phyloP scores from a whole-genome alignment of 257 asterid species.

The Ballota nigra region DNA sequence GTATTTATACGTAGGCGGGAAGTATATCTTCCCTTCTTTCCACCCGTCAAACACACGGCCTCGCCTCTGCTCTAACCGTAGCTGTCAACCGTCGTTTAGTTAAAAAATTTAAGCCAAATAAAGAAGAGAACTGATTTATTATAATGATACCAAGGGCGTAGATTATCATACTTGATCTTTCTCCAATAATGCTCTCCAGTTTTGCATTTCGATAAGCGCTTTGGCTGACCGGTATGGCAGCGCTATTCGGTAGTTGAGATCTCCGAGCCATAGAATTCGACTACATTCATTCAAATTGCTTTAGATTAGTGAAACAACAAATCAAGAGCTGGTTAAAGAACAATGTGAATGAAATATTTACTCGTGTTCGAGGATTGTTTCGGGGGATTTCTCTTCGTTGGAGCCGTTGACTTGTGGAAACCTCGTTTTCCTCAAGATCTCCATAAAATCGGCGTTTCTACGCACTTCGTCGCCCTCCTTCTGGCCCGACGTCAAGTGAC shows the following conservation, averaged over 20 bases:
- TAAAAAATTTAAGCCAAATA: not conserved
- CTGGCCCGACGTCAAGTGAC: conserved; percentile 94
- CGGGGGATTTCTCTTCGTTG: conserved; percentile 86
- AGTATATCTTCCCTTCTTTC: conserved; percentile 96
- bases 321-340: not conserved
- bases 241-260: conserved; percentile 91
- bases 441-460: conserved; percentile 89
- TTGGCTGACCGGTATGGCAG: conserved; percentile 89
- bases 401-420: conserved; percentile 73
- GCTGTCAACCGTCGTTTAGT: conserved; percentile 48
- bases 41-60: conserved; percentile 96
- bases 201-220: conserved; percentile 97
- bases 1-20: conserved; percentile 96
- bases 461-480: conserved; percentile 98
- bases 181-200: conserved; percentile 93
- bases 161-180: conserved; percentile 79
- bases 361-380: conserved; percentile 88
- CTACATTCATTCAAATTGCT: conserved; percentile 39
- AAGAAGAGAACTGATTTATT: not conserved
- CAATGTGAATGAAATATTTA: conserved; percentile 33
- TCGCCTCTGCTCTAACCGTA: conserved; percentile 78
- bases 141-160: not conserved
- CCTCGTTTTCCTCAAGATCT: conserved; percentile 85
- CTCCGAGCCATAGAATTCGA: conserved; percentile 97
- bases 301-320: conserved; percentile 15